phyloP scores from a whole-genome alignment of 2,329 filamentous ascomycete species.

The Alternaria sp. region DNA sequence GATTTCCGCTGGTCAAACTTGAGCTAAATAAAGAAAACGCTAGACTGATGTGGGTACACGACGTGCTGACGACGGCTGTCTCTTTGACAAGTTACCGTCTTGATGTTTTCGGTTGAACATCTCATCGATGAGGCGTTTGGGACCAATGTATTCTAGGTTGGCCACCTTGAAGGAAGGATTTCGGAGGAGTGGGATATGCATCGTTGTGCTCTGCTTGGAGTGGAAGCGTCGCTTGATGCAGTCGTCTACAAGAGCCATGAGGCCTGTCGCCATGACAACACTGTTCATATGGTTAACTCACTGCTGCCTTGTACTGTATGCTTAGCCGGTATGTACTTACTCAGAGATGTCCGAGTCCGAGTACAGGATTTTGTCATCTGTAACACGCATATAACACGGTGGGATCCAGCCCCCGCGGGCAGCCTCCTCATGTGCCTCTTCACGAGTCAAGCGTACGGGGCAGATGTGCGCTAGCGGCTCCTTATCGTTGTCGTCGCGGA shows the following conservation, averaged over 20 bases:
- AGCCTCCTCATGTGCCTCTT: conserved; percentile 75
- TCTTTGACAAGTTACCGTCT: conserved; percentile 30
- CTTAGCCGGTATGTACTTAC: conserved; percentile 63
- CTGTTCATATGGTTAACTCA: conserved; percentile 58
- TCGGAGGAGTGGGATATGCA: conserved; percentile 62
- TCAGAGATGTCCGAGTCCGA: conserved; percentile 84
- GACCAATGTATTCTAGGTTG: conserved; percentile 69
- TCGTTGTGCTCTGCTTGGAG: conserved; percentile 60
- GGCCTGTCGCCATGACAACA: conserved; percentile 87
- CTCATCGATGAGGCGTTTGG: conserved; percentile 70
- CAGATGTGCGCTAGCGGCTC: conserved; percentile 82
- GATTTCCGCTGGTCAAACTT: conserved; percentile 28
- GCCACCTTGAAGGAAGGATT: conserved; percentile 60
- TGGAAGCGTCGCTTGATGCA: conserved; percentile 84
- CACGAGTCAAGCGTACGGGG: conserved; percentile 76
- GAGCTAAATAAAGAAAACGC: conserved; percentile 13
- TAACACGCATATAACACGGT: conserved; percentile 90
- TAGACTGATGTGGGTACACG: conserved; percentile 27
- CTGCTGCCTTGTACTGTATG: conserved; percentile 10
- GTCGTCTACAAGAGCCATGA: conserved; percentile 89
- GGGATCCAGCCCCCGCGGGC: conserved; percentile 88
- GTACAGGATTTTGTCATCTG: conserved; percentile 73
- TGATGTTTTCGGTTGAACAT: conserved; percentile 64
- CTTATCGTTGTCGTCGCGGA: conserved; percentile 70
- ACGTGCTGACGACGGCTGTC: conserved; percentile 39